A percentile compares a stretch with the other conserved stretches of the same genome.
These are phyloP conservation scores for Blastobotrys persicus DNA, from an alignment of 1,139 yeast species.

Conservation along the genomic window DNA sequence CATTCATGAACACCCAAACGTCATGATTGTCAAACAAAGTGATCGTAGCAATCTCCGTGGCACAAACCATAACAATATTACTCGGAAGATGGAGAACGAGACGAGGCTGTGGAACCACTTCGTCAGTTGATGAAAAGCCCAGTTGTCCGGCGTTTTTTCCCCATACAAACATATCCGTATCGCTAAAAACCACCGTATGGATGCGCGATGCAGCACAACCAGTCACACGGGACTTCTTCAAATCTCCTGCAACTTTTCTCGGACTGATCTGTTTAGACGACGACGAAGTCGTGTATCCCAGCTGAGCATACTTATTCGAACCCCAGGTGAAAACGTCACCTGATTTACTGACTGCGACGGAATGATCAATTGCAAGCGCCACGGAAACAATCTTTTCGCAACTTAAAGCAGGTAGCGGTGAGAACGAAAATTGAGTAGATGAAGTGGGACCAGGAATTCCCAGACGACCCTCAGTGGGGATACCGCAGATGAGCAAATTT, in stretches of 20 bases:
- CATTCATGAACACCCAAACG: slow-evolving; percentile 60
- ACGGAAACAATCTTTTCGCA: slow-evolving; percentile 42
- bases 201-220: slow-evolving; percentile 70
- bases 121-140: slow-evolving; percentile 48
- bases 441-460: slow-evolving; percentile 46
- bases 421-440: slow-evolving; percentile 37
- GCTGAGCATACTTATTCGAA: slow-evolving; percentile 59
- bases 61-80: slow-evolving; percentile 44
- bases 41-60: slow-evolving; percentile 71
- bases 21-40: slow-evolving; percentile 59
- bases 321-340: slow-evolving; percentile 78
- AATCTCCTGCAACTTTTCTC: slow-evolving; percentile 45
- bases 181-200: slow-evolving; percentile 65
- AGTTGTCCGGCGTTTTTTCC: slow-evolving; percentile 87
- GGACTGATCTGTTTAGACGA: slow-evolving; percentile 45
- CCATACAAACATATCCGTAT: slow-evolving; percentile 60
- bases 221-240: slow-evolving; percentile 44
- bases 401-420: slow-evolving; percentile 39
- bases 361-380: slow-evolving; percentile 65
- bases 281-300: slow-evolving; percentile 51
- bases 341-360: slow-evolving; percentile 51
- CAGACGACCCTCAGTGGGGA: slow-evolving; percentile 67
- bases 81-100: slow-evolving; percentile 8
- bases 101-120: slow-evolving; percentile 7
- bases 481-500: slow-evolving; percentile 60